phyloP scores from a whole-genome alignment of 108 stramenopile species.

The Nitzschia inconspicua region DNA sequence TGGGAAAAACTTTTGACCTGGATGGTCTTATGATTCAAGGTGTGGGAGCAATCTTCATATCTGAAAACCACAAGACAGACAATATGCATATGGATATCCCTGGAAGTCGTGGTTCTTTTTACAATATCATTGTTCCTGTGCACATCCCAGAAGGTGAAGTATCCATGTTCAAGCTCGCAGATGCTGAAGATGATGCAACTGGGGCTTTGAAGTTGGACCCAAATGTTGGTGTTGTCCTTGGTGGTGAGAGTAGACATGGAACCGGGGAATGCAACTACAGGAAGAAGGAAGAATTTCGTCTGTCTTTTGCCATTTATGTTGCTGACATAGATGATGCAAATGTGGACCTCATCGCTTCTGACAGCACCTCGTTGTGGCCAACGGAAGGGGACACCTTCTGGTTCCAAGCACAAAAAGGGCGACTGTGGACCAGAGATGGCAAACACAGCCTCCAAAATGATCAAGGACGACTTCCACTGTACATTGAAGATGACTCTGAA shows the following conservation, averaged over 20 bases:
- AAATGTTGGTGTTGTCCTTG: conserved; percentile 50
- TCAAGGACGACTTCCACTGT: conserved; percentile 38
- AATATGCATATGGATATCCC: conserved; percentile 39
- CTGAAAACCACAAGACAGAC: conserved; percentile 12
- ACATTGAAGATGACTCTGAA: conserved; percentile 15
- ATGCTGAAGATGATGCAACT: conserved; percentile 18
- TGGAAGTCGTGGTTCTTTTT: conserved; percentile 28
- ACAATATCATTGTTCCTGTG: conserved; percentile 35
- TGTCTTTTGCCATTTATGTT: conserved; percentile 62
- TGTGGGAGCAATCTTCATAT: conserved; percentile 22
- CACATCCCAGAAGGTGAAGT: conserved; percentile 19
- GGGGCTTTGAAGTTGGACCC: conserved; percentile 33
- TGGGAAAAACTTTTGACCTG: conserved; percentile 32
- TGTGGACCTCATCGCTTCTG: conserved; percentile 31
- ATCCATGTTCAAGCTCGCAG: conserved; percentile 19
- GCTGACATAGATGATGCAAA: conserved; percentile 57
- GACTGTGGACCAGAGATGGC: conserved; percentile 25
- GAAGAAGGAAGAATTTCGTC: conserved; percentile 44
- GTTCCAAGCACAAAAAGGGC: conserved; percentile 18
- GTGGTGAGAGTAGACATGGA: conserved; percentile 60
- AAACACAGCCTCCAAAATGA: conserved; percentile 34
- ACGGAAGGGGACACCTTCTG: conserved; percentile 30
- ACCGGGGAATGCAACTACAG: conserved; percentile 68
- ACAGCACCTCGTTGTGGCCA: conserved; percentile 32
- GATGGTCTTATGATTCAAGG: conserved; percentile 30